Conservation (phyloP, 2,329 filamentous ascomycete genomes). For the Aaosphaeria pasadenensis region DNA sequence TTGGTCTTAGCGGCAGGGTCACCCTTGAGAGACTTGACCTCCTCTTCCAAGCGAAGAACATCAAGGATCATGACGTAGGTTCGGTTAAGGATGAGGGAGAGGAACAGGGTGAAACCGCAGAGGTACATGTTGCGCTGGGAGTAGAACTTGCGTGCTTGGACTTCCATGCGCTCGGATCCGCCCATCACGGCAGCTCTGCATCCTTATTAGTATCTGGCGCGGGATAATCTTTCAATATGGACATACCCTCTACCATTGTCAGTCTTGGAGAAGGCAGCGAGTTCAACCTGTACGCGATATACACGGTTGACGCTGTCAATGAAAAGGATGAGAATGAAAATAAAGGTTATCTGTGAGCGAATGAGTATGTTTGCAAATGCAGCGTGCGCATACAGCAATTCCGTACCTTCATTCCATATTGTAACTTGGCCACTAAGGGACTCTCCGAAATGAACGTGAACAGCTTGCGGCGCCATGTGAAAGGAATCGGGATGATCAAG, state of each 20-base stretch:
- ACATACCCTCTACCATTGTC: slow-evolving; percentile 51
- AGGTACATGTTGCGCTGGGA: slow-evolving; percentile 99
- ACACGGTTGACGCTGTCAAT: slow-evolving; percentile 95
- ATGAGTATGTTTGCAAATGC: background rate
- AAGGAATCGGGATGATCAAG: slow-evolving; percentile 83
- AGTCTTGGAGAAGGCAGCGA: slow-evolving; percentile 68
- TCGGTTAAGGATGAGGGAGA: slow-evolving; percentile 97
- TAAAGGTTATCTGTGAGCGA: slow-evolving; percentile 77
- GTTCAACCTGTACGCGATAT: slow-evolving; percentile 91
- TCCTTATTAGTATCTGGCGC: slow-evolving; percentile 8
- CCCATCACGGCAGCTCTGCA: slow-evolving; percentile 68
- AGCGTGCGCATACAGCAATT: background rate
- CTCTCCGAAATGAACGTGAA: slow-evolving; percentile 96
- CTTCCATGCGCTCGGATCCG: slow-evolving; percentile 90
- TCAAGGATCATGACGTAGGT: slow-evolving; percentile 98
- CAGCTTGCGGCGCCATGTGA: slow-evolving; percentile 78
- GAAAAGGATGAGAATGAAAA: slow-evolving; percentile 98
- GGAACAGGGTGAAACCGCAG: slow-evolving; percentile 97
- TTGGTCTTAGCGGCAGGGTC: slow-evolving; percentile 56
- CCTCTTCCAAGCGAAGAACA: slow-evolving; percentile 86
- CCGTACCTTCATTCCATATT: slow-evolving; percentile 92
- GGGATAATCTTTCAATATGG: background rate
- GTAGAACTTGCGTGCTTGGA: slow-evolving; percentile 99
- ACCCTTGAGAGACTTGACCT: slow-evolving; percentile 79
- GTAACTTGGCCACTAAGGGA: slow-evolving; percentile 79